phyloP scores from a whole-genome alignment of 352 stramenopile species.

The Globisporangium cylindrosporum region DNA sequence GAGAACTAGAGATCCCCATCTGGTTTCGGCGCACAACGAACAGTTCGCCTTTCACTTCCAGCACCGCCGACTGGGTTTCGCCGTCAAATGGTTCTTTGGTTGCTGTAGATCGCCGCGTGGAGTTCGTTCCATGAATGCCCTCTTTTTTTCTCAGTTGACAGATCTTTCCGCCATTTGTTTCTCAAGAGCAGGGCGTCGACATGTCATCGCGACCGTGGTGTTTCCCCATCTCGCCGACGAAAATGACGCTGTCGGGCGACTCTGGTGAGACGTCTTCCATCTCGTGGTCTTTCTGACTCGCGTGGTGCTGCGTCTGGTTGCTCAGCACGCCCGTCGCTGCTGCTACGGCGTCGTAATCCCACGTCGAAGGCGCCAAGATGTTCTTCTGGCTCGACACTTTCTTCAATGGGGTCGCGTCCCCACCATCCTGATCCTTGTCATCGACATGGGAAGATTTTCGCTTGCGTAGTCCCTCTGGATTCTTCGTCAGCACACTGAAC shows the following conservation, averaged over 20 bases:
- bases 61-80: too few relatives aligned
- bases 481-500: conserved; percentile 61
- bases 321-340: conserved; percentile 5
- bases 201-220: background rate
- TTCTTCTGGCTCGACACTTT: conserved; percentile 72
- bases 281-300: conserved; percentile 33
- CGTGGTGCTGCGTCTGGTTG: conserved; percentile 11
- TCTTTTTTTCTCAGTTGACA: background rate
- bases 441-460: conserved; percentile 71
- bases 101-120: too few relatives aligned
- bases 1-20: too few relatives aligned
- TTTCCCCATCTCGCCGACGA: conserved; percentile 15
- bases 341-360: conserved; percentile 10
- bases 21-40: too few relatives aligned
- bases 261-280: conserved; percentile 43
- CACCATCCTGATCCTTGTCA: conserved; percentile 19
- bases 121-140: background rate
- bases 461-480: conserved; percentile 70
- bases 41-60: too few relatives aligned
- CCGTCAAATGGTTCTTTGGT: too few relatives aligned
- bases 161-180: background rate
- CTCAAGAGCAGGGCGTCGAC: conserved; percentile 10
- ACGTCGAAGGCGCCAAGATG: conserved; percentile 29
- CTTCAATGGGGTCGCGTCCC: conserved; percentile 39
- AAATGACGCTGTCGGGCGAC: conserved; percentile 27